Conservation (phyloP, 2,329 filamentous ascomycete species). For the Fusarium staphyleae region DNA sequence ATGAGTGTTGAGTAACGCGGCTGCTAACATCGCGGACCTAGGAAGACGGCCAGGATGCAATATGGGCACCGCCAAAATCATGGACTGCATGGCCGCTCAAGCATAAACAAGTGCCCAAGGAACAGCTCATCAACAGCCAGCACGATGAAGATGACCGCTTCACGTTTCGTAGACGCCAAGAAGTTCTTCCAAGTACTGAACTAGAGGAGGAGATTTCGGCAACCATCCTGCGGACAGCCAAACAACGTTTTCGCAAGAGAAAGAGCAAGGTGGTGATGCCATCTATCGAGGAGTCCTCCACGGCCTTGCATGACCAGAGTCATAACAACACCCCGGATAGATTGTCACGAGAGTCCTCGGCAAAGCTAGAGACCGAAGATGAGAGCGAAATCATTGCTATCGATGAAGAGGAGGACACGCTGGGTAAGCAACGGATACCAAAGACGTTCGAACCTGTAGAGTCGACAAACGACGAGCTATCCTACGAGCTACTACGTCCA, state of each 20-base stretch:
- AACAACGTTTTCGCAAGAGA: constrained; percentile 62
- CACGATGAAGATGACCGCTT: constrained; percentile 58
- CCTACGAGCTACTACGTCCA: constrained; percentile 70
- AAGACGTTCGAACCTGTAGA: constrained; percentile 59
- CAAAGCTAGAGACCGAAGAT: constrained; percentile 20
- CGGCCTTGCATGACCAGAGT: constrained; percentile 8
- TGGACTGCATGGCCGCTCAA: constrained; percentile 91
- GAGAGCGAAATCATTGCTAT: constrained; percentile 28
- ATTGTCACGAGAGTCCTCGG: constrained; percentile 31
- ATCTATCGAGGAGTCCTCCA: constrained; percentile 34
- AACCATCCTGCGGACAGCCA: constrained; percentile 70
- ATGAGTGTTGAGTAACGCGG: no score
- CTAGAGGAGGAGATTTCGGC: constrained; percentile 77
- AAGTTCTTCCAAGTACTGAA: constrained; percentile 61
- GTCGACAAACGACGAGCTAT: constrained; percentile 74
- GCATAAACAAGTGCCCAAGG: constrained; percentile 65
- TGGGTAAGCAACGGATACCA: not conserved
- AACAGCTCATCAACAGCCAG: constrained; percentile 56
- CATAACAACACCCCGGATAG: constrained; percentile 9
- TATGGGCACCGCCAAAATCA: constrained; percentile 61
- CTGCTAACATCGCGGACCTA: constrained; percentile 13
- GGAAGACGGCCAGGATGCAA: constrained; percentile 42
- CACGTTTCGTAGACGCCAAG: constrained; percentile 56
- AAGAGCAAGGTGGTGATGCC: constrained; percentile 27
- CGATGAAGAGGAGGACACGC: constrained; percentile 3